Evolutionary conservation across 805 yeast genomes (phyloP).

Genomic region (Aciculoconidium aculeatum): DNA sequence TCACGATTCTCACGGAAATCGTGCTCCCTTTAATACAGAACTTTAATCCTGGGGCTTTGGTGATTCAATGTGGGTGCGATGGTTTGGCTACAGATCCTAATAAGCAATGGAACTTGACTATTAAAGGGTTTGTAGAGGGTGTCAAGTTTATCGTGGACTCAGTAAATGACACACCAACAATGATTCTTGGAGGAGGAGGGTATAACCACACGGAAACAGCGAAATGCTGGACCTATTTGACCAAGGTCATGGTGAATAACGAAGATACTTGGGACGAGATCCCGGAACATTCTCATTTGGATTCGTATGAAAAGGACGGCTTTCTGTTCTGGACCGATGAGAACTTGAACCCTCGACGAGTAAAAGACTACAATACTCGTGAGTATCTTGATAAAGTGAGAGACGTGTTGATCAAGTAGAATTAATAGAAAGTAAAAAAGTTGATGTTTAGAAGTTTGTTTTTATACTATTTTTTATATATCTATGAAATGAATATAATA

Average conservation of each 20-base stretch:
- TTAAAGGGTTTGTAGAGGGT: constrained; percentile 39
- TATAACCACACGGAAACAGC: constrained; percentile 59
- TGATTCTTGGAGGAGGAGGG: constrained; percentile 75
- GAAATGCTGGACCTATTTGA: constrained; percentile 50
- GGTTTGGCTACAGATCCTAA: constrained; percentile 62
- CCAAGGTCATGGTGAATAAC: constrained; percentile 18
- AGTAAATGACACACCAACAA: constrained; percentile 24
- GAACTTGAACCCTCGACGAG: constrained; percentile 16
- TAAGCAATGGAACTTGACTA: constrained; percentile 64
- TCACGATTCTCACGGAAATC: constrained; percentile 31
- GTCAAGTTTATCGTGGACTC: constrained; percentile 23
- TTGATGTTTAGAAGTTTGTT: neutral
- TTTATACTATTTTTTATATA: neutral
- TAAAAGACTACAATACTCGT: constrained; percentile 26
- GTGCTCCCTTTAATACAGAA: constrained; percentile 35
- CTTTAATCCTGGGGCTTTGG: constrained; percentile 47
- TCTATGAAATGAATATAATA: neutral
- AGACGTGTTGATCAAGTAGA: constrained; percentile 22
- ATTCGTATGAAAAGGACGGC: constrained; percentile 38
- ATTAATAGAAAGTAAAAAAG: neutral
- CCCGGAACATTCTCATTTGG: constrained; percentile 46
- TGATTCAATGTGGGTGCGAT: constrained; percentile 70
- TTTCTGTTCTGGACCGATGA: constrained; percentile 45
- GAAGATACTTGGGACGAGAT: constrained; percentile 36
- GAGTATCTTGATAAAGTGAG: constrained; percentile 21